A percentile compares a stretch with the other conserved stretches of the same genome.
phyloP scores from a whole-genome alignment of 192 early-diverging fungal genomes.

The Backusella mclennaniae region DNA sequence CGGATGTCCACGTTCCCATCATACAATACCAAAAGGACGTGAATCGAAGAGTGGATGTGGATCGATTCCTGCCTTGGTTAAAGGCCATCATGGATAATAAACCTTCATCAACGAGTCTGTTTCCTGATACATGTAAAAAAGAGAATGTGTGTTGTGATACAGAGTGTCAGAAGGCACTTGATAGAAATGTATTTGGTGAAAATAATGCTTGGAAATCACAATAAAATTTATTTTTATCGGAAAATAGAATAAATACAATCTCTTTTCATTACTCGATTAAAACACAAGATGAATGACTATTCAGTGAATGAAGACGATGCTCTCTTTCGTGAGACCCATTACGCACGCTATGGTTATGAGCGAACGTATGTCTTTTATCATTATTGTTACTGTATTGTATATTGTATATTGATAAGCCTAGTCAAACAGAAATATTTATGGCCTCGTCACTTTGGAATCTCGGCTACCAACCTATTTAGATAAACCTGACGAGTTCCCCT shows the following conservation, averaged over 20 bases:
- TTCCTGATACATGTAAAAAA: not conserved
- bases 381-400: not conserved
- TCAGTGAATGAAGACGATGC: slow-evolving; percentile 20
- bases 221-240: not conserved
- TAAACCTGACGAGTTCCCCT: slow-evolving; percentile 34
- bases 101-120: not conserved
- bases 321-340: slow-evolving; percentile 33
- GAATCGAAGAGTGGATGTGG: slow-evolving; percentile 12
- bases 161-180: not conserved
- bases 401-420: not conserved
- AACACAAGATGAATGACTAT: not conserved
- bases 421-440: slow-evolving; percentile 35
- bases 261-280: not conserved
- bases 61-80: slow-evolving; percentile 18
- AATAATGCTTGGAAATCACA: not conserved
- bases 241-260: not conserved
- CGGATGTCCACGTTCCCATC: not conserved
- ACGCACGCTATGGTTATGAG: slow-evolving; percentile 34
- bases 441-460: slow-evolving; percentile 22
- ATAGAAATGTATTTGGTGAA: not conserved
- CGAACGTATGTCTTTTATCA: slow-evolving; percentile 25
- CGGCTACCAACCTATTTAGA: slow-evolving; percentile 30
- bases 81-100: not conserved
- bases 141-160: slow-evolving; percentile 8
- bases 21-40: slow-evolving; percentile 24